phyloP scores from a whole-genome alignment of 495 filamentous ascomycete genomes.

The Penicillium pancosmium region DNA sequence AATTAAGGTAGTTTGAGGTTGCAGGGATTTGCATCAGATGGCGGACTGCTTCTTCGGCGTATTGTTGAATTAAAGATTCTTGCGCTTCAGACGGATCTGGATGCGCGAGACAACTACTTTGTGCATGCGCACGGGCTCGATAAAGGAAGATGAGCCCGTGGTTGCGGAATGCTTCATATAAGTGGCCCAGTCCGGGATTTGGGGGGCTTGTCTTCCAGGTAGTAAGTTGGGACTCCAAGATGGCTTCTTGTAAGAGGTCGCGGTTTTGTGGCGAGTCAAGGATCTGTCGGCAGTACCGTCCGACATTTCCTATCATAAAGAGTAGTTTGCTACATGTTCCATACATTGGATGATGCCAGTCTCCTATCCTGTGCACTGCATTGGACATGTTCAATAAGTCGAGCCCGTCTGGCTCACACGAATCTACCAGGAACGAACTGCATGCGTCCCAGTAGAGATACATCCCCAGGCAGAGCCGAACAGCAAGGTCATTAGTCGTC shows the following conservation, averaged over 20 bases:
- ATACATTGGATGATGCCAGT: constrained; percentile 20
- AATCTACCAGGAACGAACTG: constrained; percentile 17
- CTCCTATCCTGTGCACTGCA: constrained; percentile 16
- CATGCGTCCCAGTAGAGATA: constrained; percentile 25
- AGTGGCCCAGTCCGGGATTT: constrained; percentile 14
- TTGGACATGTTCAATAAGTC: constrained; percentile 11
- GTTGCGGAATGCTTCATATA: constrained; percentile 21
- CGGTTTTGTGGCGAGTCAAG: constrained; percentile 12
- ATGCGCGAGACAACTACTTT: constrained; percentile 5
- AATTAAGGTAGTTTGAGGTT: constrained; percentile 16
- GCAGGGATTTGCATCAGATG: constrained; percentile 14
- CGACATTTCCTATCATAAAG: constrained; percentile 16
- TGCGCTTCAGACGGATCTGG: constrained; percentile 13
- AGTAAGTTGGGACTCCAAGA: constrained; percentile 12
- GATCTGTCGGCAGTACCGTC: constrained; percentile 18
- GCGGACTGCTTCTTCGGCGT: constrained; percentile 18
- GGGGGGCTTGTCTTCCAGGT: constrained; percentile 11
- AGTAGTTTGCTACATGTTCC: constrained; percentile 15
- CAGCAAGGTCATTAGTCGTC: constrained; percentile 6
- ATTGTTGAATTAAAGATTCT: constrained; percentile 17
- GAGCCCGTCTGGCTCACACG: constrained; percentile 10
- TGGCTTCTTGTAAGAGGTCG: constrained; percentile 14
- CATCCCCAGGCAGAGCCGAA: constrained; percentile 15
- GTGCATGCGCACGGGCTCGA: constrained; percentile 13
- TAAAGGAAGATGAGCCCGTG: constrained; percentile 20